Evolutionary conservation across 2,329 filamentous ascomycete genomes (phyloP), one percentile per base, ranked within the genome.

Genomic region (Pyrenophora tritici-repentis): DNA sequence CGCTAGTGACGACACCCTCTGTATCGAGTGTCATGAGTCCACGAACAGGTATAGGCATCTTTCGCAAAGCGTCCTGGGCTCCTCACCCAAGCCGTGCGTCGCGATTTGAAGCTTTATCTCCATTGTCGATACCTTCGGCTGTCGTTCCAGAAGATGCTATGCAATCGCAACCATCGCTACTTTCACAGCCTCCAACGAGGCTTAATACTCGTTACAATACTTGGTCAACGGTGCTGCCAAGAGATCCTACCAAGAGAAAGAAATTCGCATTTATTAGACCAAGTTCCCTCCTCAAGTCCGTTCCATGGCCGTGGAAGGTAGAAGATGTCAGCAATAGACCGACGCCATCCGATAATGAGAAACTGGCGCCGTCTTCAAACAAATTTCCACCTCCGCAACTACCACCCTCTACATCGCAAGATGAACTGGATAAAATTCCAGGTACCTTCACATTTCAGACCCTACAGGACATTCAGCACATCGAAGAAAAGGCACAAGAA

Each of bases 401-500:
- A 0, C 34, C 42, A 5, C 34, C 42, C 6, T 6, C 12, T 1
- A 31, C n/a, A 13, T 10, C 10, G 7, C 14, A 37, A n/a, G 17
- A 31, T 3, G 13, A 12, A 6, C 2, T 12, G 10, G 26, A 31
- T 7, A 20, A 14, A 6, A 7, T 14, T 0, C 20, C 49, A 10
- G 51, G 58, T n/a, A 44, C n/a, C 2, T 71, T 74, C 33, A 59
- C 56, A 0, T 70, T 75, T 38, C 50, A 36, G 2, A 57, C 72
- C 40, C 42, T 76, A 1, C 72, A 73, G 47, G 20, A 55, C 1
- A 56, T 73, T 1, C 73, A 76, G 24, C 60, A 51, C 29, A 48
- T 73, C 4, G 72, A 75, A 47, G 73, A 75, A n/a, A 71, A 72
- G 37, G 59, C 62, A 4, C 74, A 75, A 26, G 73, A 76, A 41